Evolutionary conservation across 2,329 filamentous ascomycete species (phyloP).

Genomic region (Lachnellula willkommii): DNA sequence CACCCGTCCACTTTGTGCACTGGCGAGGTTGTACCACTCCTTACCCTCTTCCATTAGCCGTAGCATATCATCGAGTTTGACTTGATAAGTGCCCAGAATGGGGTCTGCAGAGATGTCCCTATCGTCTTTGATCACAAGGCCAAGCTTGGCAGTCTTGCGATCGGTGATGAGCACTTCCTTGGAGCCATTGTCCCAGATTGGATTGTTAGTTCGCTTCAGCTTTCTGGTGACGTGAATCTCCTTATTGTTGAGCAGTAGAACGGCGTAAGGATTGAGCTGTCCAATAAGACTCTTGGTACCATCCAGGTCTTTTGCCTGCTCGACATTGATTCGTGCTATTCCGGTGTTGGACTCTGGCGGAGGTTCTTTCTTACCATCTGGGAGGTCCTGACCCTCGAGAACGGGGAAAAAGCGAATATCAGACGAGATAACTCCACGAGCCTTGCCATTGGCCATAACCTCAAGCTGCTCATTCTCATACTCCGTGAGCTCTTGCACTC

Average conservation of each 20-base stretch:
- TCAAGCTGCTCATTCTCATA: conserved; percentile 83
- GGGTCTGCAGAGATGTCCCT: conserved; percentile 79
- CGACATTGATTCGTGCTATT: conserved; percentile 87
- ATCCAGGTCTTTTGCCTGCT: conserved; percentile 95
- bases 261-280: conserved; percentile 83
- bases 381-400: conserved; percentile 63
- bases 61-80: conserved; percentile 90
- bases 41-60: conserved; percentile 87
- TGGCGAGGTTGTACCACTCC: conserved; percentile 89
- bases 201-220: conserved; percentile 94
- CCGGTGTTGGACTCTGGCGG: conserved; percentile 87
- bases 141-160: conserved; percentile 81
- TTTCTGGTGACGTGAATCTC: conserved; percentile 85
- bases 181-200: conserved; percentile 87
- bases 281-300: conserved; percentile 88
- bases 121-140: conserved; percentile 92
- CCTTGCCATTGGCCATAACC: conserved; percentile 76
- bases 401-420: conserved; percentile 97
- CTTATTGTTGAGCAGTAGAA: conserved; percentile 84
- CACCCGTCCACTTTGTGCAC: conserved; percentile 73
- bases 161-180: conserved; percentile 96
- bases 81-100: conserved; percentile 85
- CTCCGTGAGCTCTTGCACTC: conserved; percentile 68
- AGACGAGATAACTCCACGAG: conserved; percentile 70
- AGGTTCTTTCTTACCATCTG: conserved; percentile 73